These are phyloP conservation scores for Beauveria scarabaeidicola DNA, from an alignment of 2,329 filamentous ascomycete species.

Conservation along the genomic window DNA sequence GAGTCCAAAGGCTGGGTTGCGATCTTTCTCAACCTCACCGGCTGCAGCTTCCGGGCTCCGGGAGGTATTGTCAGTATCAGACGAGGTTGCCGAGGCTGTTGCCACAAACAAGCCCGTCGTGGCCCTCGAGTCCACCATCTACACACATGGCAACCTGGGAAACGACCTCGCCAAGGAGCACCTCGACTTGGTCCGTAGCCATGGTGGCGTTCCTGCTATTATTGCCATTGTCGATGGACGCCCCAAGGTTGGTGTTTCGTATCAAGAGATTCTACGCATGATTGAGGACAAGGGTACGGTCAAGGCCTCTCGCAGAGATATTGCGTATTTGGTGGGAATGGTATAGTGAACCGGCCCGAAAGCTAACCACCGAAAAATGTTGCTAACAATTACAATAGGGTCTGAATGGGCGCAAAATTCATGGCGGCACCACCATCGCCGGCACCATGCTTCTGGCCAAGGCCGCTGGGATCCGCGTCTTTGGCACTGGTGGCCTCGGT, in stretches of 20 bases:
- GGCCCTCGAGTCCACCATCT: conserved; percentile 91
- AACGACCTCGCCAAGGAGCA: conserved; percentile 66
- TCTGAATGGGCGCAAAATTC: conserved; percentile 56
- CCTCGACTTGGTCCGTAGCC: conserved; percentile 69
- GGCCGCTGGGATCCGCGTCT: conserved; percentile 80
- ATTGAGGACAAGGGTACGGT: conserved; percentile 58
- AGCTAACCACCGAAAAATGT: background rate
- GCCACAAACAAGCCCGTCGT: conserved; percentile 72
- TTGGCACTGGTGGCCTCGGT: conserved; percentile 89
- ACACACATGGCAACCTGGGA: conserved; percentile 88
- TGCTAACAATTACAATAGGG: conserved; percentile 35
- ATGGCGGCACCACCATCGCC: conserved; percentile 88
- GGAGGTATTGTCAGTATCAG: conserved; percentile 59
- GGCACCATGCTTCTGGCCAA: conserved; percentile 87
- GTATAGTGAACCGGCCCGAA: conserved; percentile 34
- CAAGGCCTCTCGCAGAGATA: conserved; percentile 82
- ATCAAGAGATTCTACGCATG: conserved; percentile 66
- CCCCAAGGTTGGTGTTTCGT: conserved; percentile 67
- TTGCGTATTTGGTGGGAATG: conserved; percentile 72
- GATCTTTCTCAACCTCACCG: background rate
- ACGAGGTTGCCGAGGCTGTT: conserved; percentile 75
- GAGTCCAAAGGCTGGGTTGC: background rate
- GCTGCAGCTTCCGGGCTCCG: conserved; percentile 21
- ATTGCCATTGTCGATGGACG: conserved; percentile 80
- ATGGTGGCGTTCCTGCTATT: conserved; percentile 82